Percentiles rank a stretch among this genome's conserved stretches.
Evolutionary conservation across 1,284 basidiomycete genomes (phyloP).

Genomic region (Papiliotrema flavescens): DNA sequence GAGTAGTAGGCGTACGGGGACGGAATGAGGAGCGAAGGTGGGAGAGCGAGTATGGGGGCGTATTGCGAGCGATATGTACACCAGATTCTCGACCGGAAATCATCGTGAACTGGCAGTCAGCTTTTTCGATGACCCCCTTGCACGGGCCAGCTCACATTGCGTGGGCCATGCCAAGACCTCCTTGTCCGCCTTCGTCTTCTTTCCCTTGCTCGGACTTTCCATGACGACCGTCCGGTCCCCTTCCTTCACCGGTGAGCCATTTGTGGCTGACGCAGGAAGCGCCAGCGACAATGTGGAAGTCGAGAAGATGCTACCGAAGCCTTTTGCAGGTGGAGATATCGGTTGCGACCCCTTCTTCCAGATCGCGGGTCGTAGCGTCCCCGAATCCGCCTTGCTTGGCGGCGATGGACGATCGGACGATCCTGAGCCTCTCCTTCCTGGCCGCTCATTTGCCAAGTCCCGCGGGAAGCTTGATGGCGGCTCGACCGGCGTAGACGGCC

Average conservation of each 20-base stretch:
- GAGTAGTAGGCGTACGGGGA: slow-evolving; percentile 50
- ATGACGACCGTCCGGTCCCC: background rate
- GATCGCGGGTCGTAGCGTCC: slow-evolving; percentile 27
- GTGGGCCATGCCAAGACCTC: slow-evolving; percentile 45
- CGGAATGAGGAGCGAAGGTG: slow-evolving; percentile 34
- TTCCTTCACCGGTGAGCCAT: slow-evolving; percentile 22
- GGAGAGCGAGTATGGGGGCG: slow-evolving; percentile 66
- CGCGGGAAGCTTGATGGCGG: slow-evolving; percentile 11
- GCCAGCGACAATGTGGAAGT: slow-evolving; percentile 29
- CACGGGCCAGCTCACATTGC: slow-evolving; percentile 35
- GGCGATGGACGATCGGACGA: slow-evolving; percentile 55
- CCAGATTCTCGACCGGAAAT: slow-evolving; percentile 84
- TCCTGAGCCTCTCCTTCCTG: slow-evolving; percentile 46
- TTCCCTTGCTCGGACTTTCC: slow-evolving; percentile 32
- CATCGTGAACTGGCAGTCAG: slow-evolving; percentile 69
- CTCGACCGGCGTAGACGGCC: slow-evolving; percentile 37
- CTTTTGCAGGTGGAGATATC: slow-evolving; percentile 22
- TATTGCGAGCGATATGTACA: slow-evolving; percentile 90
- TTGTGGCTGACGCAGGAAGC: slow-evolving; percentile 14
- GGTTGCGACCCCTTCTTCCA: slow-evolving; percentile 21
- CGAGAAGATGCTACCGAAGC: slow-evolving; percentile 45
- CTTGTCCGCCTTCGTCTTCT: slow-evolving; percentile 33
- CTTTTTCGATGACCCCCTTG: background rate
- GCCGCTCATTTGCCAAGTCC: slow-evolving; percentile 4
- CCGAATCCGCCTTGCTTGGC: slow-evolving; percentile 17